Base-by-base conservation (phyloP, 2,329 filamentous ascomycete genomes). In the Aulographum hederae region DNA sequence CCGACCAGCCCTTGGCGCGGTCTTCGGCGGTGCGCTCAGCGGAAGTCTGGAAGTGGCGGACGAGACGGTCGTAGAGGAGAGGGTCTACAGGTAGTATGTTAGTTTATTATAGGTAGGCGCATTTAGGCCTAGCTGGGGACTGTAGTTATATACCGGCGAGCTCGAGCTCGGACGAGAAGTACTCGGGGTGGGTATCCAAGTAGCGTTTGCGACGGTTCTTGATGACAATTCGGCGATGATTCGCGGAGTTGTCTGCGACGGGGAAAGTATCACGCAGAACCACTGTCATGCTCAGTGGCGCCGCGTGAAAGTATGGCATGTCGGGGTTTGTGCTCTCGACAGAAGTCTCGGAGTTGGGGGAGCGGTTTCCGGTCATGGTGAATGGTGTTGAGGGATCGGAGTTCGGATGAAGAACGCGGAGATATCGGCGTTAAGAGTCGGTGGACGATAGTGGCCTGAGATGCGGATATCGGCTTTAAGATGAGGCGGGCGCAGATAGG, bases 141-240 rank as follows among this genome's bases (percentile, higher is more conserved):
- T 10, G 18, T 6, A 11, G 11, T 5, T 23, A 33, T 25, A 18
- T 33, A 68, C 65, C 66, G 50, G 67, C 69, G 41, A 74, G 61
- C 52, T 76, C 72, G 37, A 75, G 66, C 33, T 63, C 62, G 29
- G 65, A 43, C 29, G 56, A 53, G 47, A 86, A 78, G 55, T 91
- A 92, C 33, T 69, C 65, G 2, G 76, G 73, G 46, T 86, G 68
- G 4, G 67, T 59, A 37, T 75, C 67, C 16, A 92, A 63, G 46
- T 82, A 91, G 43, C 75, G 72, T 41, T 78, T 75, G 11, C 82
- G 69, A 31, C 82, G 67, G 53, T 91, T 91, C 53, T 78, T 81
- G 17, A 69, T 56, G 20, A 62, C 58, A 31, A 81, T 65, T n/a
- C n/a, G n/a, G n/a, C n/a, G n/a, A 30, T 58, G 58, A 38, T 42